Base-by-base conservation (phyloP, 2,329 filamentous ascomycete genomes). In the Tolypocladium nubicola region DNA sequence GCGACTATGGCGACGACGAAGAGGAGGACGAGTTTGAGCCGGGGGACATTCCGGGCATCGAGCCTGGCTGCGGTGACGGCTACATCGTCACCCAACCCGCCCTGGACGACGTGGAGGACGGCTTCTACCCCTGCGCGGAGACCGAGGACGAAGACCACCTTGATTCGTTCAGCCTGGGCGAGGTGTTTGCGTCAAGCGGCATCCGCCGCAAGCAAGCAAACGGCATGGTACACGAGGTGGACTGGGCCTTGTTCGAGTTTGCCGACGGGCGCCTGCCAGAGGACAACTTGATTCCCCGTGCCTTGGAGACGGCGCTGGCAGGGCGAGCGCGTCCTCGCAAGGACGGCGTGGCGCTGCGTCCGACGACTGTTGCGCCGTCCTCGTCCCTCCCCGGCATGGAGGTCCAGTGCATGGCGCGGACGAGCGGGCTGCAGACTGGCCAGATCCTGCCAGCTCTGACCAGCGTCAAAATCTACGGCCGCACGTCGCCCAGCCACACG, bases 241-340 rank as follows among this genome's bases (percentile, higher is more conserved):
- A 97, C 70, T 97, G 93, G 93, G 91, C 92, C 0, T 76, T 97
- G 2, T 91, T 97, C 64, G 84, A 89, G 63, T 89, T 97, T 61
- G 77, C 87, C 13, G 78, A 86, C 4, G 80, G 86, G 13, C 84
- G 93, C 1, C 75, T 86, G 16, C 89, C 93, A 3, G 76, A 81
- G 0, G 80, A 83, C 59, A 97, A 97, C 64, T 72, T 82, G 13
- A 86, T 96, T 26, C 83, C 83, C 2, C 56, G 64, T 50, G 59
- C 67, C 21, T 40, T 61, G 26, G 57, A 57, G 37, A 53, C 49
- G 10, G 58, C 60, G 5, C 60, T 60, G 1, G 58, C 56, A 52
- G 53, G 60, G 60, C 56, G 53, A 53, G 54, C 10, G 61, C 40
- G 55, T 30, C 3, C 56, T 0, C 53, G 60, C n/a, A 61, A 61